A percentile compares a stretch with the other conserved stretches of the same genome.
Evolutionary conservation across 768 basidiomycete genomes (phyloP).

Genomic region (Candolleomyces efflorescens): DNA sequence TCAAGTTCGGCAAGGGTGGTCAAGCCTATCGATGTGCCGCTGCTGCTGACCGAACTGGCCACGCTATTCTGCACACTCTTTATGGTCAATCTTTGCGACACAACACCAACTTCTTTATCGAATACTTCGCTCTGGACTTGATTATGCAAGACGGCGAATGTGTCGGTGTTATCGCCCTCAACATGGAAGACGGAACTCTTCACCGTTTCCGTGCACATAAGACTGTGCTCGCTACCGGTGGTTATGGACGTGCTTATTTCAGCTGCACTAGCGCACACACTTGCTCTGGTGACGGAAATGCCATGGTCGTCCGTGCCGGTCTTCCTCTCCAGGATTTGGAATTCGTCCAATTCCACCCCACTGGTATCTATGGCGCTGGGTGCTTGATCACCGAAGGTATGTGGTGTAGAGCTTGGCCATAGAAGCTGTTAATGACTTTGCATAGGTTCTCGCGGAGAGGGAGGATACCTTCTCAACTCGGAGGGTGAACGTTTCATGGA

Average conservation of each 20-base stretch:
- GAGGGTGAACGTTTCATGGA: constrained; percentile 99
- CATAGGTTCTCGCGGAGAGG: constrained; percentile 95
- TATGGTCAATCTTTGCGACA: constrained; percentile 99
- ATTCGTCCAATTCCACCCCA: constrained; percentile 99
- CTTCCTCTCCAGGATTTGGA: constrained; percentile 95
- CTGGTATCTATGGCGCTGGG: constrained; percentile 98
- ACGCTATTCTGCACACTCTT: constrained; percentile 96
- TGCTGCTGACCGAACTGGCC: constrained; percentile 97
- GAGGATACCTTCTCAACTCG: constrained; percentile 96
- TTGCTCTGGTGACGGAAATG: constrained; percentile 98
- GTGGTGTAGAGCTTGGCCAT: background rate
- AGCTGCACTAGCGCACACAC: constrained; percentile 99
- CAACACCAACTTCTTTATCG: constrained; percentile 99
- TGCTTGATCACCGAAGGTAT: constrained; percentile 97
- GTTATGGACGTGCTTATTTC: constrained; percentile 97
- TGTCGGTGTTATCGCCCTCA: constrained; percentile 97
- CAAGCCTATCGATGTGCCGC: constrained; percentile 99
- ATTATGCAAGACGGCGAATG: constrained; percentile 99
- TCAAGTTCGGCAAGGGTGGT: constrained; percentile 96
- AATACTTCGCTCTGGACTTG: constrained; percentile 98
- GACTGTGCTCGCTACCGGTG: constrained; percentile 97
- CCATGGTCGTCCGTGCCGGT: constrained; percentile 96
- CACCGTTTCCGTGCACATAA: constrained; percentile 98
- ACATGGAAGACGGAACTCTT: constrained; percentile 99
- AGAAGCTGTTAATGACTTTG: background rate